Evolutionary conservation across 352 stramenopile genomes (phyloP), one percentile per base, ranked within the genome.

Genomic region (Pythium phragmiticola): DNA sequence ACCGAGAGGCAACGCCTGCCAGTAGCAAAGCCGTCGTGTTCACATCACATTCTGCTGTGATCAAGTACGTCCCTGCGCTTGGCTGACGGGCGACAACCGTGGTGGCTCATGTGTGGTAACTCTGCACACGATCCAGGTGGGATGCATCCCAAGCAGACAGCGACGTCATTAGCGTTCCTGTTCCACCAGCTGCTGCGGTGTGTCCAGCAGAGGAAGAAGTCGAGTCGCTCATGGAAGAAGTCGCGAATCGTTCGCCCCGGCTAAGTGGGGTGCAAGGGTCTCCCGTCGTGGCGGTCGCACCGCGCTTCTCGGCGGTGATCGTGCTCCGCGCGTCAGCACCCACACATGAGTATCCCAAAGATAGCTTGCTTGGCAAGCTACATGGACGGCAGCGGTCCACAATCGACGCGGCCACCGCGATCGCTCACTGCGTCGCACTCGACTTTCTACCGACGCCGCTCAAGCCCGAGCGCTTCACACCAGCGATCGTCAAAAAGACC

Each of bases 371-470:
- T 39, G 39, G 54, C 4, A 68, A 64, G 36, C 7, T 55, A 16
- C 7, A 26, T 33, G 37, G 7, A 1, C 33, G 75, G 74, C 34
- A 65, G 77, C 34, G 63, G 77, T 19, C 52, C 0, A 28, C 33
- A 1, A 1, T 16, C n/a, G 23, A 48, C 2, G 3, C 21, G 0
- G n/a, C 12, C 16, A 7, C 42, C 17, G n/a, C 77, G 12, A 16
- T 85, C 4, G 82, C 63, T 46, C 75, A 86, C 51, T 87, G 71
- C 49, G 41, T 84, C 9, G 77, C 78, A 2, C 70, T 89, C 23
- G 78, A 89, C 56, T 86, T 89, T 26, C 61, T 87, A 12, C 78
- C 75, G n/a, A 89, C 75, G 6, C 77, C 78, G 12, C 23, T 52
- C 14, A 75, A 68, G 21, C 21, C 49, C 7, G 70, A 76, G 21